Conservation (phyloP, 306 rosid species). For the Elaeagnus macrophylla region DNA sequence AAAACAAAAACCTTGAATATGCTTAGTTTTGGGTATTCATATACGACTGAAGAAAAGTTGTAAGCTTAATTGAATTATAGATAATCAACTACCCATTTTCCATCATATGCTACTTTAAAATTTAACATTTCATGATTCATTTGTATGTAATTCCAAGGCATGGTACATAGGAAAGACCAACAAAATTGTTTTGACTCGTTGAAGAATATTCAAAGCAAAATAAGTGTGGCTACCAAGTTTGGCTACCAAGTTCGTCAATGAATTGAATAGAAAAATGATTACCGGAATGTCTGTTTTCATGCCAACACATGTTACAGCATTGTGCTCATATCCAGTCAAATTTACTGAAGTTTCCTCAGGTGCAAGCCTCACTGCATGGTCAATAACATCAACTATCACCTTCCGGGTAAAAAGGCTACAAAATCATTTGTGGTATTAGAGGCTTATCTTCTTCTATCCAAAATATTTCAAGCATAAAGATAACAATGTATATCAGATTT, state of each 20-base stretch:
- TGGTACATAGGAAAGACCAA: not conserved
- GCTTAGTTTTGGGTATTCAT: slow-evolving; percentile 7
- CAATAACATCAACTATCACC: slow-evolving; percentile 12
- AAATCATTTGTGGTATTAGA: too few species aligned
- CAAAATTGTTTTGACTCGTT: not conserved
- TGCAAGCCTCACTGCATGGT: slow-evolving; percentile 80
- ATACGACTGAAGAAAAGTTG: not conserved
- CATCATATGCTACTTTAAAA: not conserved
- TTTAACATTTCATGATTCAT: not conserved
- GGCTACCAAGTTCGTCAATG: too few species aligned
- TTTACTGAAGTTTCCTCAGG: slow-evolving; percentile 65
- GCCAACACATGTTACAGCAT: slow-evolving; percentile 89
- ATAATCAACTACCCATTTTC: slow-evolving; percentile 4
- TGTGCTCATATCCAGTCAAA: slow-evolving; percentile 80
- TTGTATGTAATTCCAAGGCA: slow-evolving; percentile 9
- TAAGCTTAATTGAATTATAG: not conserved
- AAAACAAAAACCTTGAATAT: not conserved
- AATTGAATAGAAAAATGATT: slow-evolving; percentile 11
- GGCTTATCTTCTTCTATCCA: too few species aligned
- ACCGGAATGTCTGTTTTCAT: slow-evolving; percentile 92
- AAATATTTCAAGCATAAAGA: too few species aligned
- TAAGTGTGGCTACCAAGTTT: not conserved
- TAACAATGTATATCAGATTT: too few species aligned
- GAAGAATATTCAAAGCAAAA: not conserved
- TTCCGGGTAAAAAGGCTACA: not conserved